Base-by-base conservation (phyloP, 441 rosid genomes). In the Francoa sonchifolia region DNA sequence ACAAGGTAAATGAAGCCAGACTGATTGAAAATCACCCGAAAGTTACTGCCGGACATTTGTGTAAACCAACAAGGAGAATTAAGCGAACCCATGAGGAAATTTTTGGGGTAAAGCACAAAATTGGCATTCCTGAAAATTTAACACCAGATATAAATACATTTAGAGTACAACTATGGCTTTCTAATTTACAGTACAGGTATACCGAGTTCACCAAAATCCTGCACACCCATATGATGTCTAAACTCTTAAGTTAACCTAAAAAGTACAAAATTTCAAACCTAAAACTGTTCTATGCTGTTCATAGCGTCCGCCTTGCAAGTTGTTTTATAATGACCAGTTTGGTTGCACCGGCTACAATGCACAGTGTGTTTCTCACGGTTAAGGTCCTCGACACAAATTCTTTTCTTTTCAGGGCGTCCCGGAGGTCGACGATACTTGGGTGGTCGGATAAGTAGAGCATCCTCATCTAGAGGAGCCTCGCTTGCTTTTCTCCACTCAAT, bases 391-490 rank as follows among this genome's bases (percentile, higher is more conserved):
- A 61, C 33, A 14, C 78, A 69, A 7, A 57, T 42, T 37, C 74
- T 65, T 56, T 77, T 77, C 62, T 77, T 73, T 54, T 73, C 74
- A 0, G 76, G 81, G 13, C 74, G 74, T 28, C 81, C 76, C 6
- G 78, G 78, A 18, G 74, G 78, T 25, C 69, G 35, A 3, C 72
- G 67, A 22, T 49, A 57, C 61, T 66, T 73, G n/a, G 78, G 85
- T 3, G 81, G 81, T 15, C 52, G 37, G 15, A 74, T 72, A n/a
- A 63, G 49, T 31, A 21, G 66, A 20, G 37, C 41, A 2, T 52
- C 74, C 15, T 66, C 69, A 8, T 54, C 48, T 11, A 11, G 3
- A 10, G 52, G 29, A 19, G 20, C 50, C 12, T 68, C 76, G 7
- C 54, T 18, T 0, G 31, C 19, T 60, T 64, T 64, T 37, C 59